phyloP scores from a whole-genome alignment of 2,329 filamentous ascomycete genomes.

The Colletotrichum graminicola region DNA sequence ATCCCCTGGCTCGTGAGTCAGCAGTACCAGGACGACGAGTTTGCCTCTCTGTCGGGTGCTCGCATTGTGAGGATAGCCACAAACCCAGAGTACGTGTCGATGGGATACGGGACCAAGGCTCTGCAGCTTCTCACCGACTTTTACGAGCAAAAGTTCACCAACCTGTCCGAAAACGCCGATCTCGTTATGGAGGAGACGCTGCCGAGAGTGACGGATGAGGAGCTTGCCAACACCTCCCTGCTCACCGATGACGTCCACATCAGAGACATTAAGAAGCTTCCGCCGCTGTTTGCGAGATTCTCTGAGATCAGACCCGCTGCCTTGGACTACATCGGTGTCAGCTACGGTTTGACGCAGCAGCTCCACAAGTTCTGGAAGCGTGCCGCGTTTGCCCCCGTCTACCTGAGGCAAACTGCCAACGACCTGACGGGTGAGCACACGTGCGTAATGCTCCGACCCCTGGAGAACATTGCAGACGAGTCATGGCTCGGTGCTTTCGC shows the following conservation, averaged over 20 bases:
- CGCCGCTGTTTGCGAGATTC: conserved; percentile 90
- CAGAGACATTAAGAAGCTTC: conserved; percentile 90
- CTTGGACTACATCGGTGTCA: conserved; percentile 95
- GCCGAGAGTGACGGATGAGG: conserved; percentile 83
- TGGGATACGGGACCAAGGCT: conserved; percentile 94
- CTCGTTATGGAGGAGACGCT: conserved; percentile 71
- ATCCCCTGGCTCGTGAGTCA: conserved; percentile 98
- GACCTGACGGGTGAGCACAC: conserved; percentile 98
- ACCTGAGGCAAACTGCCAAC: conserved; percentile 94
- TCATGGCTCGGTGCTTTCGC: conserved; percentile 93
- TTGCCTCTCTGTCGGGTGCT: conserved; percentile 91
- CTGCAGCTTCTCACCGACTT: conserved; percentile 90
- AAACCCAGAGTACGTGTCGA: conserved; percentile 90
- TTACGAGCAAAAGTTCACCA: conserved; percentile 93
- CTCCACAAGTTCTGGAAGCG: conserved; percentile 99
- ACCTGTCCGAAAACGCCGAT: conserved; percentile 78
- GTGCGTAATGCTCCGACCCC: conserved; percentile 93
- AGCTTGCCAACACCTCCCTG: conserved; percentile 81
- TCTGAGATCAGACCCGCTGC: conserved; percentile 82
- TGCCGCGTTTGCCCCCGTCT: conserved; percentile 86
- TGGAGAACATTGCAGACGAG: conserved; percentile 75
- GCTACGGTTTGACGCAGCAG: conserved; percentile 87
- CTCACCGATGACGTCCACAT: conserved; percentile 91
- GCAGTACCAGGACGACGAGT: conserved; percentile 98
- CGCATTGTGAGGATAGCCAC: conserved; percentile 95